Conservation (phyloP, 352 stramenopile species). For the Chrysophaeum taylorii region DNA sequence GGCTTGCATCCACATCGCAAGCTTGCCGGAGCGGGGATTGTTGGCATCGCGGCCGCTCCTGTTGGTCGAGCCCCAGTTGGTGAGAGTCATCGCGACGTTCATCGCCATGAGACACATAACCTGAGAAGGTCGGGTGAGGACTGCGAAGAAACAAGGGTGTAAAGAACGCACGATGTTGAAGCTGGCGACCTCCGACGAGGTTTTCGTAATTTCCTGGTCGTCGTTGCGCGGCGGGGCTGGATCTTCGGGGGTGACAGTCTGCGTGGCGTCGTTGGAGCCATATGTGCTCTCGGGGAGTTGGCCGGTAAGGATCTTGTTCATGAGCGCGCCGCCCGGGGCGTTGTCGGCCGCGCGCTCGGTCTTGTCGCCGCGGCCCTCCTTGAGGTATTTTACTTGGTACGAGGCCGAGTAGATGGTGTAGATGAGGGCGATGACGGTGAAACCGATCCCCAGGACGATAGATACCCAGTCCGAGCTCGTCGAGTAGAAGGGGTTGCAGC, state of each 20-base stretch:
- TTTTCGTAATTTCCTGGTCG: background rate
- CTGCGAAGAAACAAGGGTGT: too few relatives aligned
- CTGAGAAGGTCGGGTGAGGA: too few relatives aligned
- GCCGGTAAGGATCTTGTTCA: background rate
- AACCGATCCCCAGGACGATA: conserved; percentile 31
- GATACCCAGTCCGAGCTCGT: conserved; percentile 44
- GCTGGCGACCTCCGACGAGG: background rate
- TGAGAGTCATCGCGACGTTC: conserved; percentile 89
- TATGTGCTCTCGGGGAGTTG: background rate
- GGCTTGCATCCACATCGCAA: conserved; percentile 92
- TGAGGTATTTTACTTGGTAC: background rate
- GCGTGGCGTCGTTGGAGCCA: background rate
- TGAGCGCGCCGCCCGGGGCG: background rate
- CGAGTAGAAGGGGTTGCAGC: conserved; percentile 40
- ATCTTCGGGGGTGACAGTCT: background rate
- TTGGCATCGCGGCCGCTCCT: conserved; percentile 35
- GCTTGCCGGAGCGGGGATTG: conserved; percentile 50
- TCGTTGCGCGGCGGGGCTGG: background rate
- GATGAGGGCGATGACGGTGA: conserved; percentile 18
- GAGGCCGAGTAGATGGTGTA: conserved; percentile 12
- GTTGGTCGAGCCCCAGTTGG: conserved; percentile 76
- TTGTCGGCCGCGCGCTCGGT: background rate
- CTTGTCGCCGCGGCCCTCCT: background rate
- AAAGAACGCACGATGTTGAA: conserved; percentile 8
- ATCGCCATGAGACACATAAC: too few relatives aligned